These are phyloP conservation scores for Bipolaris cookei DNA, from an alignment of 2,329 filamentous ascomycete genomes.

Conservation along the genomic window DNA sequence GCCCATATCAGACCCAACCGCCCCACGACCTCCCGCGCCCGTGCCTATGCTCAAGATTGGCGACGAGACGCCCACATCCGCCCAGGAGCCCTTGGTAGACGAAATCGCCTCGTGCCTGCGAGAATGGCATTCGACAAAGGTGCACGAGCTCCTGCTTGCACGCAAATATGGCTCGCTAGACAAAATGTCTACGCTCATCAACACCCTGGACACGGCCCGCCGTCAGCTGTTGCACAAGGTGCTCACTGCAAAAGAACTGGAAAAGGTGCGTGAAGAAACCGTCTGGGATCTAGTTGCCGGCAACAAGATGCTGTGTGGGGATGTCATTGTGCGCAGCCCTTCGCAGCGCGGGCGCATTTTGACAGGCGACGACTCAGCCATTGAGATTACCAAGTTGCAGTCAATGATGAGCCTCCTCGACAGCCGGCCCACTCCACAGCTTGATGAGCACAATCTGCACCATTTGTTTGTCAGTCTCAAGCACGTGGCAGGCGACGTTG, in stretches of 20 bases:
- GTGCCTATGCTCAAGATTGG: slow-evolving; percentile 98
- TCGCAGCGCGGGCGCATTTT: slow-evolving; percentile 81
- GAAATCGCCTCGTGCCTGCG: slow-evolving; percentile 96
- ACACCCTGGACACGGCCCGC: slow-evolving; percentile 81
- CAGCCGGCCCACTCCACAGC: slow-evolving; percentile 71
- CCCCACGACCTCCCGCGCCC: slow-evolving; percentile 82
- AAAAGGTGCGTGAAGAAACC: slow-evolving; percentile 80
- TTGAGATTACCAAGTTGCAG: slow-evolving; percentile 88
- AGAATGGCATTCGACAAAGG: slow-evolving; percentile 97
- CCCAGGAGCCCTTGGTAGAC: slow-evolving; percentile 89
- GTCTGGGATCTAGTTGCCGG: slow-evolving; percentile 95
- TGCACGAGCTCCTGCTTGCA: slow-evolving; percentile 87
- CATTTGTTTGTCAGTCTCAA: slow-evolving; percentile 85
- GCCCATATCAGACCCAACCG: slow-evolving; percentile 63
- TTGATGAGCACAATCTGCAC: slow-evolving; percentile 76
- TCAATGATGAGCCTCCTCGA: slow-evolving; percentile 95
- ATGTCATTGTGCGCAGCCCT: slow-evolving; percentile 93
- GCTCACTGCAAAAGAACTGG: slow-evolving; percentile 83
- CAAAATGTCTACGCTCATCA: slow-evolving; percentile 78
- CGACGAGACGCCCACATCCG: slow-evolving; percentile 91
- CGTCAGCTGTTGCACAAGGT: slow-evolving; percentile 94
- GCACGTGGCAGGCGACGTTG: slow-evolving; percentile 76
- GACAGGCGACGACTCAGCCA: slow-evolving; percentile 90
- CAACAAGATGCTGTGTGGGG: slow-evolving; percentile 91
- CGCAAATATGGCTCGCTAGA: slow-evolving; percentile 83